phyloP scores from a whole-genome alignment of 2,329 filamentous ascomycete genomes.

The Scedosporium minutisporum region DNA sequence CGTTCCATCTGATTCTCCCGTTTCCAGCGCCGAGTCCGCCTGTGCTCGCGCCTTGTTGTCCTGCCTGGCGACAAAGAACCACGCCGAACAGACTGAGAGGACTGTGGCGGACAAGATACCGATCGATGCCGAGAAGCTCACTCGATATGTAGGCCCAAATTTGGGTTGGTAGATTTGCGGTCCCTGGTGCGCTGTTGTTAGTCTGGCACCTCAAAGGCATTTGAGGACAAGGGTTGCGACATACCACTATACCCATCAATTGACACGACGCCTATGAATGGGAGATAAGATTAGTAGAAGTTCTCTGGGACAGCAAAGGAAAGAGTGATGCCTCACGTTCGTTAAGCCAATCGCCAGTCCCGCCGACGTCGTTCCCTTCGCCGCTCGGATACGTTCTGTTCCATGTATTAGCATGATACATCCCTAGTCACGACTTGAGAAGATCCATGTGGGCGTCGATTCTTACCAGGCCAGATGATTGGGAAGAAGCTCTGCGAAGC shows the following conservation, averaged over 20 bases:
- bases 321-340: conserved; percentile 14
- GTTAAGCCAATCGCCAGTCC: conserved; percentile 27
- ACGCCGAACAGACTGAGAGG: conserved; percentile 11
- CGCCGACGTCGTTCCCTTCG: conserved; percentile 26
- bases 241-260: conserved; percentile 26
- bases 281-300: background rate
- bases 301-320: background rate
- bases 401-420: background rate
- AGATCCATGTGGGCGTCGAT: background rate
- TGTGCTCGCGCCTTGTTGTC: conserved; percentile 9
- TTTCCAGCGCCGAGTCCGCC: background rate
- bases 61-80: conserved; percentile 13
- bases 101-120: conserved; percentile 20
- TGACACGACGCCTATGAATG: conserved; percentile 17
- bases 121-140: conserved; percentile 26
- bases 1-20: background rate
- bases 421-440: background rate
- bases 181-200: conserved; percentile 11
- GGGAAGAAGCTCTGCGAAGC: conserved; percentile 27
- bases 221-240: background rate
- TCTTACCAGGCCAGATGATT: conserved; percentile 25
- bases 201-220: background rate
- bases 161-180: conserved; percentile 29
- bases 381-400: conserved; percentile 25
- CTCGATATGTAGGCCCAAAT: conserved; percentile 26